A percentile compares a stretch with the other conserved stretches of the same genome.
These are phyloP conservation scores for Tillandsia fasciculata DNA, from an alignment of 176 grass and related monocot genomes.

Conservation along the genomic window DNA sequence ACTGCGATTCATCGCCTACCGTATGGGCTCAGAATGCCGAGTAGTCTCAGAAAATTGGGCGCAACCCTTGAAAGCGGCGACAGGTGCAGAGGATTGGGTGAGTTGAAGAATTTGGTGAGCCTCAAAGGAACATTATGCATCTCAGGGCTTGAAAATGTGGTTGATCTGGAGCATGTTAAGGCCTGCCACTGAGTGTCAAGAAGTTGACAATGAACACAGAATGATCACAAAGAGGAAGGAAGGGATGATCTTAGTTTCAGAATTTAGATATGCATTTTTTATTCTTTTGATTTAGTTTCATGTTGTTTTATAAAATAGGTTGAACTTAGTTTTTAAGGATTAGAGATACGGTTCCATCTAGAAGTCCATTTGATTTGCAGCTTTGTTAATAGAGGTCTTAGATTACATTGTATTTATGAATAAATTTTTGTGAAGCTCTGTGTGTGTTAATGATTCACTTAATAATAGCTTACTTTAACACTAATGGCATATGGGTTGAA, in stretches of 20 bases:
- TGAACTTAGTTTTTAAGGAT: too few relatives aligned
- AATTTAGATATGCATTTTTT: neutral
- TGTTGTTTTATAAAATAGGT: too few relatives aligned
- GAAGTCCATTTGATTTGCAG: too few relatives aligned
- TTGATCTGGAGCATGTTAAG: neutral
- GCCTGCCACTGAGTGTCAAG: neutral
- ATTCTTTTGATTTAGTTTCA: too few relatives aligned
- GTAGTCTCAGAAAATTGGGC: neutral
- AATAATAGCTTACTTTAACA: too few relatives aligned
- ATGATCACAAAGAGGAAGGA: constrained; percentile 2
- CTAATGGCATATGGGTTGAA: too few relatives aligned
- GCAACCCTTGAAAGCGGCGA: neutral
- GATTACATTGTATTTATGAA: too few relatives aligned
- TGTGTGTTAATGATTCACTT: too few relatives aligned
- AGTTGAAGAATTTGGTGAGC: constrained; percentile 8
- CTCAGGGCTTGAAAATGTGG: neutral
- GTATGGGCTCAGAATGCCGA: neutral
- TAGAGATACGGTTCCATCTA: too few relatives aligned
- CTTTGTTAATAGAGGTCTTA: too few relatives aligned
- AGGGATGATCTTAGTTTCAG: neutral
- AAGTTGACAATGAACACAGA: neutral
- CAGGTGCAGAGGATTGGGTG: neutral
- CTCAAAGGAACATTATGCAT: neutral
- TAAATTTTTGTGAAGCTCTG: too few relatives aligned
- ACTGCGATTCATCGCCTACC: neutral